Percentiles rank a stretch among this genome's conserved stretches.
Conservation (phyloP, 805 yeast species). For the Cyberlindnera americana region DNA sequence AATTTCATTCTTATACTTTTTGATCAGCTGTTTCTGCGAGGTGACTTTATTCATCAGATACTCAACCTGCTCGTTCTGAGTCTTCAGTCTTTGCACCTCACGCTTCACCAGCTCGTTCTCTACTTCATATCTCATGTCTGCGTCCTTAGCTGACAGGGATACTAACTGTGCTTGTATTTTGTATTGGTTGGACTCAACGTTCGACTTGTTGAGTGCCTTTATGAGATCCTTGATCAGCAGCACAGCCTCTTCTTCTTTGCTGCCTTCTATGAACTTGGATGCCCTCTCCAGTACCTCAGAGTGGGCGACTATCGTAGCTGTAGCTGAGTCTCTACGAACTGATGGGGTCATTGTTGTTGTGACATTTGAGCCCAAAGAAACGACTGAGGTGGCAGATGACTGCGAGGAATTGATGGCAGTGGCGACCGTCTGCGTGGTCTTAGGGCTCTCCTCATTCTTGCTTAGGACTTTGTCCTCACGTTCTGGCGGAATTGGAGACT, state of each 20-base stretch:
- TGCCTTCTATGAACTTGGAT: neutral
- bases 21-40: constrained; percentile 39
- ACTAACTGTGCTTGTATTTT: constrained; percentile 38
- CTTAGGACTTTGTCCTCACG: neutral
- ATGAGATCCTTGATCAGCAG: constrained; percentile 21
- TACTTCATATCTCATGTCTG: constrained; percentile 44
- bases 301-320: neutral
- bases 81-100: constrained; percentile 41
- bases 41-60: constrained; percentile 36
- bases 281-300: neutral
- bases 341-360: neutral
- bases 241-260: constrained; percentile 8
- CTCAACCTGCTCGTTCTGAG: constrained; percentile 31
- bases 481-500: neutral
- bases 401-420: constrained; percentile 11
- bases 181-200: constrained; percentile 31
- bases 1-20: constrained; percentile 42
- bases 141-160: constrained; percentile 40
- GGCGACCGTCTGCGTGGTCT: constrained; percentile 1
- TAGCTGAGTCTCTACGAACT: no score
- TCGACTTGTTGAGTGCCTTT: constrained; percentile 23
- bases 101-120: constrained; percentile 42
- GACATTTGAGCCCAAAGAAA: no score
- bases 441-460: constrained; percentile 11
- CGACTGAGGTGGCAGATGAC: constrained; percentile 5